These are phyloP conservation scores for Gaeumannomyces tritici DNA, from an alignment of 2,329 filamentous ascomycete species.

Conservation along the genomic window DNA sequence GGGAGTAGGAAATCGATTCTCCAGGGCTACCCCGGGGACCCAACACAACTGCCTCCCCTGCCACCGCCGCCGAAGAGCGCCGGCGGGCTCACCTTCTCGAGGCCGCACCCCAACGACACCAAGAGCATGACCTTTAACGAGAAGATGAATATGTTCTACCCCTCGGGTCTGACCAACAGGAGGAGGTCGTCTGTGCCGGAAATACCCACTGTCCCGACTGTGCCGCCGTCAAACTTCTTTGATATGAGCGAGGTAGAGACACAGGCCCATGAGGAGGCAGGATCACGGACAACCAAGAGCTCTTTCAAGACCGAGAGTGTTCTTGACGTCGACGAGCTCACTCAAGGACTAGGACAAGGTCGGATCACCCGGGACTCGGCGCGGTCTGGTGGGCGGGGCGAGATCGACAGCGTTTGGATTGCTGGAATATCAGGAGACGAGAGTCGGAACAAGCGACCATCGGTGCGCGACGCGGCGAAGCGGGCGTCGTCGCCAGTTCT, in stretches of 20 bases:
- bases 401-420: slow-evolving; percentile 23
- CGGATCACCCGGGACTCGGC: background rate
- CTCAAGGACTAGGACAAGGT: background rate
- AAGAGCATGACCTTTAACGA: slow-evolving; percentile 50
- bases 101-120: slow-evolving; percentile 38
- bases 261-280: slow-evolving; percentile 6
- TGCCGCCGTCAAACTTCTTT: slow-evolving; percentile 15
- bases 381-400: slow-evolving; percentile 7
- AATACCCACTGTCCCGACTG: slow-evolving; percentile 29
- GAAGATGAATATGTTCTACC: slow-evolving; percentile 44
- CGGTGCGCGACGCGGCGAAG: slow-evolving; percentile 20
- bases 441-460: slow-evolving; percentile 6
- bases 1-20: slow-evolving; percentile 35
- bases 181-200: slow-evolving; percentile 33
- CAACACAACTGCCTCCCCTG: slow-evolving; percentile 41
- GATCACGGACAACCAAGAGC: slow-evolving; percentile 24
- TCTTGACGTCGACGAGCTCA: slow-evolving; percentile 24
- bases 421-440: slow-evolving; percentile 19
- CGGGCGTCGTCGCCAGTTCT: slow-evolving; percentile 42
- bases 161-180: slow-evolving; percentile 21
- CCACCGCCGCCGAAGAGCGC: slow-evolving; percentile 35
- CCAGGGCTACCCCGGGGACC: slow-evolving; percentile 31
- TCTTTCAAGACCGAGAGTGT: slow-evolving; percentile 29
- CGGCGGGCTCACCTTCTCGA: slow-evolving; percentile 12
- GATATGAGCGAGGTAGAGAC: slow-evolving; percentile 1